phyloP scores from a whole-genome alignment of 1,284 basidiomycete genomes.

The Ganoderma sinense region DNA sequence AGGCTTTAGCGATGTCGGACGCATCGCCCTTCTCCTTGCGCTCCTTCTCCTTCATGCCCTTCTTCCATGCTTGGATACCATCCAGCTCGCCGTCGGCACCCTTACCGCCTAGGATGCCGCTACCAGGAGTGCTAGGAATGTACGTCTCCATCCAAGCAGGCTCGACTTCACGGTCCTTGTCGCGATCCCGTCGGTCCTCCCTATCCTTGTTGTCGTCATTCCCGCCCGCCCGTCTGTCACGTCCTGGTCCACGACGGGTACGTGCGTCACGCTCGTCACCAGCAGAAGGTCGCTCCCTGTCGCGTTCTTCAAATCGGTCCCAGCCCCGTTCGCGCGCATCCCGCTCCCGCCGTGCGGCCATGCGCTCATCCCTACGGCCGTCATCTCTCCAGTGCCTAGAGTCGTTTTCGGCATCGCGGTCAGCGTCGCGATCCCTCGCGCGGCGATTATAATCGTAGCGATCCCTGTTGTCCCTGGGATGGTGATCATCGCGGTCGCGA shows the following conservation, averaged over 20 bases:
- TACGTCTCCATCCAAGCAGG: conserved; percentile 95
- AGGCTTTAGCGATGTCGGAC: conserved; percentile 38
- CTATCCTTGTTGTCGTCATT: conserved; percentile 63
- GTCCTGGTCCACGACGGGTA: conserved; percentile 61
- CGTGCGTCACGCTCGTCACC: conserved; percentile 72
- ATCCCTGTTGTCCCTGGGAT: conserved; percentile 47
- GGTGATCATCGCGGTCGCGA: conserved; percentile 43
- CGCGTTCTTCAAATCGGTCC: conserved; percentile 46
- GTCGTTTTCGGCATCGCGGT: conserved; percentile 65
- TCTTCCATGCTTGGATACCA: conserved; percentile 91
- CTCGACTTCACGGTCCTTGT: conserved; percentile 78
- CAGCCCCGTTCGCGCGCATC: conserved; percentile 48
- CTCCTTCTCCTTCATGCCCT: conserved; percentile 85
- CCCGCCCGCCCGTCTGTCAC: conserved; percentile 60
- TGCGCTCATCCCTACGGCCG: conserved; percentile 77
- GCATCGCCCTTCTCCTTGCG: conserved; percentile 55
- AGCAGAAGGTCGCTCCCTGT: conserved; percentile 69
- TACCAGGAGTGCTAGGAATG: conserved; percentile 61
- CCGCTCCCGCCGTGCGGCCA: conserved; percentile 65
- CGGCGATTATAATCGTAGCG: conserved; percentile 46
- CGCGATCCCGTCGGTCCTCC: conserved; percentile 55
- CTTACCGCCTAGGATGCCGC: conserved; percentile 70
- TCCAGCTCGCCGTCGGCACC: conserved; percentile 74
- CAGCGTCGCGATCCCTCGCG: conserved; percentile 39
- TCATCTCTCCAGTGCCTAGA: conserved; percentile 79